A percentile compares a stretch with the other conserved stretches of the same genome.
phyloP scores from a whole-genome alignment of 2,329 filamentous ascomycete genomes.

The Fonsecaea multimorphosa region DNA sequence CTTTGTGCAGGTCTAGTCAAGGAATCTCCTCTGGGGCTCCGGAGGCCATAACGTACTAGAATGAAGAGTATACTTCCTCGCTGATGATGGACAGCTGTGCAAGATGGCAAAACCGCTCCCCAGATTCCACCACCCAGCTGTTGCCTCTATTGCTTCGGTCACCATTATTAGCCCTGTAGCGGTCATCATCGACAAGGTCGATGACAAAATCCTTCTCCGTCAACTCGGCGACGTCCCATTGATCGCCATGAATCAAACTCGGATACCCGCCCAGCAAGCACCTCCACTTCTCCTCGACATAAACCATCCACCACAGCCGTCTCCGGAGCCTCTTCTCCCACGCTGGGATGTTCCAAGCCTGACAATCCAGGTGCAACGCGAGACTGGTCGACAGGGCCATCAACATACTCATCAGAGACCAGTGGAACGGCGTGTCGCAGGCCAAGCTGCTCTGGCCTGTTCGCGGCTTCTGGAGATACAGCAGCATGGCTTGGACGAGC shows the following conservation, averaged over 20 bases:
- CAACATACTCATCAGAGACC: slow-evolving; percentile 48
- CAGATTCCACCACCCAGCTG: not conserved
- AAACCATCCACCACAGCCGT: slow-evolving; percentile 51
- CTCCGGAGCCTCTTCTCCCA: slow-evolving; percentile 49
- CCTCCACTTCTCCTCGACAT: slow-evolving; percentile 49
- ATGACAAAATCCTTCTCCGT: slow-evolving; percentile 43
- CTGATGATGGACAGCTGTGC: not conserved
- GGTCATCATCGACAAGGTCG: slow-evolving; percentile 11
- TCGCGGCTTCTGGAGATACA: slow-evolving; percentile 44
- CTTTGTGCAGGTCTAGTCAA: not conserved
- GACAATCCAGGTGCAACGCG: slow-evolving; percentile 48
- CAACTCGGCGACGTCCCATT: slow-evolving; percentile 47
- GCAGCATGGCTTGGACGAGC: slow-evolving; percentile 44
- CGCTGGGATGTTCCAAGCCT: slow-evolving; percentile 47
- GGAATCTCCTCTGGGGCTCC: too few species aligned
- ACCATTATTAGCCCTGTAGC: too few species aligned
- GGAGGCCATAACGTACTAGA: not conserved
- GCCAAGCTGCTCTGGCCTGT: slow-evolving; percentile 38
- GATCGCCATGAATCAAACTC: slow-evolving; percentile 44
- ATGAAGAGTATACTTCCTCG: not conserved
- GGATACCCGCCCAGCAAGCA: slow-evolving; percentile 47
- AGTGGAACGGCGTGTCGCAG: slow-evolving; percentile 46
- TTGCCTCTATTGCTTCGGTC: too few species aligned
- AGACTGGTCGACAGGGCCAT: slow-evolving; percentile 46
- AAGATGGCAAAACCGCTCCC: not conserved